Conservation (phyloP, 2,329 filamentous ascomycete species). For the Aspergillus costaricaensis region DNA sequence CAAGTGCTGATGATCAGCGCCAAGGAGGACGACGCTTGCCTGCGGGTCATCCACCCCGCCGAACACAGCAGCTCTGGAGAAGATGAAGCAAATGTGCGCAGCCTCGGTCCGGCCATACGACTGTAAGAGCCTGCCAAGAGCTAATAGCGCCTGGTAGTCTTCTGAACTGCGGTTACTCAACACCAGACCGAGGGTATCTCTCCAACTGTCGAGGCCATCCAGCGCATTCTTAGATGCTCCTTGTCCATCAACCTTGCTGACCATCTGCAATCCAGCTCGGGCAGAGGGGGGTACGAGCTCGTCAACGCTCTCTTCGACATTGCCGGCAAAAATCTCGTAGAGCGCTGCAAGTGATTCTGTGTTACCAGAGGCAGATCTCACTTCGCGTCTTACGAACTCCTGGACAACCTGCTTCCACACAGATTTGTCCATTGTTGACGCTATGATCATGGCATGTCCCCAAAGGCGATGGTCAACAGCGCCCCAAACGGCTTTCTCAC, state of each 20-base stretch:
- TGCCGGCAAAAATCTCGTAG: slow-evolving; percentile 92
- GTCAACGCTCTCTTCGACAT: slow-evolving; percentile 90
- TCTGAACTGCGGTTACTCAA: slow-evolving; percentile 83
- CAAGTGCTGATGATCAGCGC: slow-evolving; percentile 75
- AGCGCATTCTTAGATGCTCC: slow-evolving; percentile 70
- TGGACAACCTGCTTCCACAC: slow-evolving; percentile 92
- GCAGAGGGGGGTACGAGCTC: slow-evolving; percentile 93
- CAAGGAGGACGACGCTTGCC: slow-evolving; percentile 78
- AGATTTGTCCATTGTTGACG: slow-evolving; percentile 70
- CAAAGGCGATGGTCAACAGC: slow-evolving; percentile 91
- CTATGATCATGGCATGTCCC: slow-evolving; percentile 93
- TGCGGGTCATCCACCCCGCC: slow-evolving; percentile 80
- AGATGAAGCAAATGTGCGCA: slow-evolving; percentile 90
- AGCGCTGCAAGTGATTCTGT: slow-evolving; percentile 87
- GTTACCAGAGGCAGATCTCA: slow-evolving; percentile 76
- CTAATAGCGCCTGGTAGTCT: slow-evolving; percentile 74
- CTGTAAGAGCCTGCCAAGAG: slow-evolving; percentile 78
- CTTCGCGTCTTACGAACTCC: slow-evolving; percentile 93
- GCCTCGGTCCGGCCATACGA: slow-evolving; percentile 88
- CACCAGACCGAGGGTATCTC: slow-evolving; percentile 82
- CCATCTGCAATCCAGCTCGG: slow-evolving; percentile 85
- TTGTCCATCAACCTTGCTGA: slow-evolving; percentile 68
- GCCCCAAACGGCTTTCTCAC: slow-evolving; percentile 89
- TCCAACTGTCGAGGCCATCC: slow-evolving; percentile 89
- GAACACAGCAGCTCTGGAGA: slow-evolving; percentile 73